Percentiles rank a stretch among this genome's conserved stretches.
These are phyloP conservation scores for Lactarius psammicola DNA, from an alignment of 768 basidiomycete genomes.

Conservation along the genomic window DNA sequence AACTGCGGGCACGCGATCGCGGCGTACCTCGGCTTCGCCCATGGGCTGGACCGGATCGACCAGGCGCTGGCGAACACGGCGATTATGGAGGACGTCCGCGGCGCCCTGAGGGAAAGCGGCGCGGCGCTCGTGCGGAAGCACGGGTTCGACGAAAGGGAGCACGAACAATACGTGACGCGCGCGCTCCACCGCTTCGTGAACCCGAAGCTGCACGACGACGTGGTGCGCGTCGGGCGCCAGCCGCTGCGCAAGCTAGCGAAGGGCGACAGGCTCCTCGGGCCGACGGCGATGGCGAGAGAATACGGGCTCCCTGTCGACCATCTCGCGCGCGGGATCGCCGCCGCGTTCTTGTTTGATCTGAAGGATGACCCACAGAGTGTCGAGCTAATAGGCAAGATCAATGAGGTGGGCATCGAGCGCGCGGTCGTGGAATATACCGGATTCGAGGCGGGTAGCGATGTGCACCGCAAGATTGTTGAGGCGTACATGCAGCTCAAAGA, in stretches of 20 bases:
- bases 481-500: constrained; percentile 30
- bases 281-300: constrained; percentile 38
- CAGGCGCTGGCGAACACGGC: constrained; percentile 36
- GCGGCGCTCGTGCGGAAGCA: constrained; percentile 38
- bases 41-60: constrained; percentile 36
- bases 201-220: constrained; percentile 38
- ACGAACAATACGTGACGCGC: constrained; percentile 37
- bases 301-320: constrained; percentile 35
- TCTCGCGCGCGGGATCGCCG: constrained; percentile 39
- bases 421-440: constrained; percentile 36
- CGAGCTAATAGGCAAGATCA: constrained; percentile 35
- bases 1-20: constrained; percentile 43
- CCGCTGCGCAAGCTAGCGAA: constrained; percentile 41
- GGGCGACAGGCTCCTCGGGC: constrained; percentile 40
- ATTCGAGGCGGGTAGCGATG: constrained; percentile 31
- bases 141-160: constrained; percentile 31
- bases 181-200: constrained; percentile 39
- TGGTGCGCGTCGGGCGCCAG: constrained; percentile 40
- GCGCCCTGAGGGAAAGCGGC: constrained; percentile 41
- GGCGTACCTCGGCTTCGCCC: constrained; percentile 41
- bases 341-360: constrained; percentile 37
- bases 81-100: constrained; percentile 33
- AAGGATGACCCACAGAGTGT: constrained; percentile 38
- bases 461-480: constrained; percentile 29
- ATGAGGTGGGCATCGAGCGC: constrained; percentile 33